phyloP scores from a whole-genome alignment of 306 rosid genomes.

The Sindora glabra region DNA sequence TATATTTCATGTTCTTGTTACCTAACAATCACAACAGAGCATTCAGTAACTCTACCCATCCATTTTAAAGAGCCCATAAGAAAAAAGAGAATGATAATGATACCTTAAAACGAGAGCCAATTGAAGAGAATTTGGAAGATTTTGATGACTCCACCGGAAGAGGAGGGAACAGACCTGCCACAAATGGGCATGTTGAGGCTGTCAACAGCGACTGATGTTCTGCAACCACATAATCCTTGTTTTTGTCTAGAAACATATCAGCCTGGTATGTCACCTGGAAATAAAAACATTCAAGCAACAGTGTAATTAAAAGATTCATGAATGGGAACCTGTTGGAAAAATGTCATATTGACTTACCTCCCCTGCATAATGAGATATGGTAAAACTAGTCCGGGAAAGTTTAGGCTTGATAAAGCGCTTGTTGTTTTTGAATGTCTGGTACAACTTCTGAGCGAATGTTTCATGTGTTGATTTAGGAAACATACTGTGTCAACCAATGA shows the following conservation, averaged over 20 bases:
- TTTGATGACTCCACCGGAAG: constrained; percentile 85
- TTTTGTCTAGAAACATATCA: constrained; percentile 92
- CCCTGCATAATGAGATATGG: constrained; percentile 94
- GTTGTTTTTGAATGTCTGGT: constrained; percentile 93
- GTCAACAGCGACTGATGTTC: constrained; percentile 90
- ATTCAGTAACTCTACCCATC: neutral
- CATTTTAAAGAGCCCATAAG: constrained; percentile 7
- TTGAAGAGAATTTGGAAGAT: constrained; percentile 93
- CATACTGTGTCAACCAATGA: constrained; percentile 67
- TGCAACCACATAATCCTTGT: constrained; percentile 98
- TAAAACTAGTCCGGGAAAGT: constrained; percentile 95
- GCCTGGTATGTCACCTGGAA: constrained; percentile 85
- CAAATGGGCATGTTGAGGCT: constrained; percentile 83
- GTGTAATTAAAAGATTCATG: neutral
- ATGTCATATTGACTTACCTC: constrained; percentile 54
- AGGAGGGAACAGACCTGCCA: constrained; percentile 81
- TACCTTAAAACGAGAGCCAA: constrained; percentile 98
- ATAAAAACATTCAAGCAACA: constrained; percentile 20
- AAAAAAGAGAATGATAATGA: neutral
- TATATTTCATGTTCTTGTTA: too few species aligned
- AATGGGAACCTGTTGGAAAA: constrained; percentile 16
- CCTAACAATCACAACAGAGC: too few species aligned
- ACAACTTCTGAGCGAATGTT: constrained; percentile 95
- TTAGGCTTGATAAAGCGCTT: constrained; percentile 97
- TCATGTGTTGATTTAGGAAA: constrained; percentile 99